Percentiles rank a stretch among this genome's conserved stretches.
Conservation (phyloP, 257 asterid species). For the Solanum etuberosum region DNA sequence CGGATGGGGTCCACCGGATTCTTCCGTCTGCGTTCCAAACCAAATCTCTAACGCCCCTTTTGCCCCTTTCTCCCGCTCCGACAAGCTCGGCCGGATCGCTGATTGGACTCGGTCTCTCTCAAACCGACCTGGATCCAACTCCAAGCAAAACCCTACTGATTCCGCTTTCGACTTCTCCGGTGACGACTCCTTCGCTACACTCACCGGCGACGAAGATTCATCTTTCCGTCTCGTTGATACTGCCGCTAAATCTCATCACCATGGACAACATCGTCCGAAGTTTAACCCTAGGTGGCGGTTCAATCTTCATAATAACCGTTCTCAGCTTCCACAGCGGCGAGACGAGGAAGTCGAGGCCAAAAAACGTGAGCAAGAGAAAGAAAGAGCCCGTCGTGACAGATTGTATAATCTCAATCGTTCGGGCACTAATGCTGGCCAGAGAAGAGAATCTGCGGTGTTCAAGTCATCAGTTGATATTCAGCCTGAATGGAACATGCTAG, state of each 20-base stretch:
- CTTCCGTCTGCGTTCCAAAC: slow-evolving; percentile 29
- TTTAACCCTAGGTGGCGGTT: slow-evolving; percentile 82
- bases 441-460: slow-evolving; percentile 75
- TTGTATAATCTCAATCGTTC: slow-evolving; percentile 54
- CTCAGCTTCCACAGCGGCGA: slow-evolving; percentile 91
- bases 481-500: slow-evolving; percentile 99
- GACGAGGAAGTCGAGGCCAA: slow-evolving; percentile 86
- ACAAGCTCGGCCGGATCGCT: slow-evolving; percentile 80
- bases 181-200: slow-evolving; percentile 81
- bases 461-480: slow-evolving; percentile 93
- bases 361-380: slow-evolving; percentile 91
- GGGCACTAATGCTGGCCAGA: slow-evolving; percentile 22
- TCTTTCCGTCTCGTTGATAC: slow-evolving; percentile 89
- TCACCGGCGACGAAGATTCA: slow-evolving; percentile 77
- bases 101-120: slow-evolving; percentile 68
- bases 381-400: slow-evolving; percentile 73
- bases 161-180: slow-evolving; percentile 93
- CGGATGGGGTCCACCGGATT: slow-evolving; percentile 96
- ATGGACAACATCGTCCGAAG: slow-evolving; percentile 63
- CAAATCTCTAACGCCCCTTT: slow-evolving; percentile 72
- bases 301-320: slow-evolving; percentile 51
- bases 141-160: slow-evolving; percentile 43
- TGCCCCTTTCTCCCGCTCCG: slow-evolving; percentile 98
- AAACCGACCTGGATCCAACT: slow-evolving; percentile 48
- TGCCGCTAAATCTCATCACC: slow-evolving; percentile 61